Conservation (phyloP, 805 yeast species). For the Ogataea henricii region DNA sequence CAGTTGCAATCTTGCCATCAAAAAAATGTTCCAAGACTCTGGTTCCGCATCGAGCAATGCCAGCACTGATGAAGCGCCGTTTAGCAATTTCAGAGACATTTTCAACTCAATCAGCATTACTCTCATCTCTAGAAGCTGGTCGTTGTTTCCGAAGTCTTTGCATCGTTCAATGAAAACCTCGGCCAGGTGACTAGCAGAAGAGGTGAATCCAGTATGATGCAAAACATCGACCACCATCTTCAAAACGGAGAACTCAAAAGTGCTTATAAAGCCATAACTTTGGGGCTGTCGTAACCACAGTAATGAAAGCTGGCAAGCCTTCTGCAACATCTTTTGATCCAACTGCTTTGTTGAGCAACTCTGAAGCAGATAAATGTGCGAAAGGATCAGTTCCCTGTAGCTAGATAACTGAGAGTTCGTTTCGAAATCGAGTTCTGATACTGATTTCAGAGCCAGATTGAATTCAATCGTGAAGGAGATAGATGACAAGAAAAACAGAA, state of each 20-base stretch:
- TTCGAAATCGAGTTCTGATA: slow-evolving; percentile 20
- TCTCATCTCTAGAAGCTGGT: slow-evolving; percentile 4
- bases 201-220: slow-evolving; percentile 21
- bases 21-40: slow-evolving; percentile 27
- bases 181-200: slow-evolving; percentile 17
- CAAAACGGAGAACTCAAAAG: slow-evolving; percentile 37
- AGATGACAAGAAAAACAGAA: slow-evolving; percentile 33
- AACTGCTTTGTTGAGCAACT: slow-evolving; percentile 12
- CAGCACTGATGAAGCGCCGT: slow-evolving; percentile 6
- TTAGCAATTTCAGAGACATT: slow-evolving; percentile 12
- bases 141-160: slow-evolving; percentile 1
- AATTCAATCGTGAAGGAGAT: slow-evolving; percentile 28
- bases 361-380: slow-evolving; percentile 30
- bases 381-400: slow-evolving; percentile 19
- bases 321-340: slow-evolving; percentile 12
- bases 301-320: slow-evolving; percentile 11
- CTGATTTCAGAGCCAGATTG: slow-evolving; percentile 25
- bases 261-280: slow-evolving; percentile 11
- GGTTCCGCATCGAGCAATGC: slow-evolving; percentile 2
- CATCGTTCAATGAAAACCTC: slow-evolving; percentile 10
- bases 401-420: slow-evolving; percentile 13
- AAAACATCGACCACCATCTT: slow-evolving; percentile 27
- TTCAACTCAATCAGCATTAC: slow-evolving; percentile 7
- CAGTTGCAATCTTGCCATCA: slow-evolving; percentile 20
- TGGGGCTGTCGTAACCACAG: slow-evolving; percentile 9